Evolutionary conservation across 371 early-diverging fungal genomes (phyloP), one percentile per base, ranked within the genome.

Genomic region (Entomophthora muscae): DNA sequence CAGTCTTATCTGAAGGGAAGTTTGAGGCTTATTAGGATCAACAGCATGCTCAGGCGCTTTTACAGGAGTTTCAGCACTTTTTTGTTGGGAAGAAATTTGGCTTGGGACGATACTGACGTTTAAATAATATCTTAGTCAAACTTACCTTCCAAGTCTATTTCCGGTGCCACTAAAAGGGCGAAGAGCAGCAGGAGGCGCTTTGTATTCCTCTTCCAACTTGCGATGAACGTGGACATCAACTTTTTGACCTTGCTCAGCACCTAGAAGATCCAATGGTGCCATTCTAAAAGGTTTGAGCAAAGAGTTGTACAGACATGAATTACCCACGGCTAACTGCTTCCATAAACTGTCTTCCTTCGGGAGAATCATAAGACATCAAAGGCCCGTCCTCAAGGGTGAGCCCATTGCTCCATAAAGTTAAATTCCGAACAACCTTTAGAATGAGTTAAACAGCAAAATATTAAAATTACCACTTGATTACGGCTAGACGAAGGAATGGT

Each of bases 321-420:
- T 78, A 89, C 88, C 93, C 97, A 62, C 80, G 82, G 63, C 91
- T 86, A 64, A 97, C 90, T 12, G 86, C 82, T 54, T 80, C 75
- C 67, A 97, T 73, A 66, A 90, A 78, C 65, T 85, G 83, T 67
- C 86, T 79, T 72, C 88, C 93, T 54, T 78, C 83, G 12, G 96
- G 95, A 67, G 91, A 91, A 53, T 85, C 81, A 66, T 89, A 91
- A 52, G 77, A 72, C 67, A 83, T 75, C 53, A 97, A 72, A 0
- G 90, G 90, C 0, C 97, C 98, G 67, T 95, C 95, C 42, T 90
- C 96, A 61, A 97, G 80, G 64, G 87, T 91, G 69, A 96, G 95
- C 31, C 98, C 98, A 69, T 95, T 84, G 58, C 85, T 78, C 94
- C 95, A 97, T 66, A 97, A 94, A 2, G 91, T 95, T 65, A 97